Percentiles rank a stretch among this genome's conserved stretches.
Evolutionary conservation across 2,329 filamentous ascomycete genomes (phyloP).

Genomic region (Ophiostoma triangulosporum): DNA sequence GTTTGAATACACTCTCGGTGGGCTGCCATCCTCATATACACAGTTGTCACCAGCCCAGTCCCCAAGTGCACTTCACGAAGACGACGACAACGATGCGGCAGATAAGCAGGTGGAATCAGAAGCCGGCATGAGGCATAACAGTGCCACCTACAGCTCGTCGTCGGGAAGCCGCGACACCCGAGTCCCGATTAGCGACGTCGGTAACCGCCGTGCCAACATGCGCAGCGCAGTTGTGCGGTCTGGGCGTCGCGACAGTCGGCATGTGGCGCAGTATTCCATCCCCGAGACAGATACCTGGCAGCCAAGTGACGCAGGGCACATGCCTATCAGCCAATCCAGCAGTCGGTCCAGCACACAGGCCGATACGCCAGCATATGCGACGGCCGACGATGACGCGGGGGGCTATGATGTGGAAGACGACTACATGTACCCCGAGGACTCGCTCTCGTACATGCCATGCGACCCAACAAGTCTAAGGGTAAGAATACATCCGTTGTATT

Average conservation of each 20-base stretch:
- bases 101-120: constrained; percentile 19
- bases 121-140: constrained; percentile 11
- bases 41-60: constrained; percentile 30
- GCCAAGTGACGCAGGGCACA: constrained; percentile 2
- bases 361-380: neutral
- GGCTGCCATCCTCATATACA: constrained; percentile 14
- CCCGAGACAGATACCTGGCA: constrained; percentile 13
- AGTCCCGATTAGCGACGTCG: neutral
- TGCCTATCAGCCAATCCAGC: neutral
- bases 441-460: constrained; percentile 32
- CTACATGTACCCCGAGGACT: constrained; percentile 19
- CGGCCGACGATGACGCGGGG: constrained; percentile 20
- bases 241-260: constrained; percentile 9
- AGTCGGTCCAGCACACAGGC: neutral
- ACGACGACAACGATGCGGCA: constrained; percentile 14
- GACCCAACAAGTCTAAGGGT: constrained; percentile 43
- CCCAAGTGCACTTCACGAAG: constrained; percentile 24
- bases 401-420: constrained; percentile 19
- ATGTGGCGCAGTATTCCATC: constrained; percentile 8
- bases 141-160: neutral
- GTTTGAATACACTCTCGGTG: constrained; percentile 7
- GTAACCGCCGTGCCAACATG: neutral
- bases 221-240: neutral
- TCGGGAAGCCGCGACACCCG: neutral
- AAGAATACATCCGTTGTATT: constrained; percentile 17